These are phyloP conservation scores for Caloboletus firmus DNA, from an alignment of 1,284 basidiomycete species.

Conservation along the genomic window DNA sequence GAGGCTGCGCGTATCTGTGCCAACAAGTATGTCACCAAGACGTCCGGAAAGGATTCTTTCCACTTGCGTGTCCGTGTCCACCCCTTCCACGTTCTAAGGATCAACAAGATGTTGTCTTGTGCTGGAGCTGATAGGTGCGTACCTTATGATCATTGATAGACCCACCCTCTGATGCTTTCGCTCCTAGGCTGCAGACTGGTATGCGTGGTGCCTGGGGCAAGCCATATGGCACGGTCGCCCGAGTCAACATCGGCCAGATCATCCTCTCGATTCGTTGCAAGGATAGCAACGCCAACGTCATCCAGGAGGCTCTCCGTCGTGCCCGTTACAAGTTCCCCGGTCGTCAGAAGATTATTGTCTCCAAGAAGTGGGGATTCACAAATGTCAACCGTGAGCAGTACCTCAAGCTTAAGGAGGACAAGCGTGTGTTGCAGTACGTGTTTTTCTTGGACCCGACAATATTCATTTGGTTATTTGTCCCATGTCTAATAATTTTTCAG, in stretches of 20 bases:
- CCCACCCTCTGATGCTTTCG: neutral
- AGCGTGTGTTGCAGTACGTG: constrained; percentile 82
- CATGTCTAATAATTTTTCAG: constrained; percentile 38
- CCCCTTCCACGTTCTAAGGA: constrained; percentile 98
- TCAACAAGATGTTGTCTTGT: constrained; percentile 99
- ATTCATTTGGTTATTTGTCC: neutral
- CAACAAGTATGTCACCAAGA: constrained; percentile 99
- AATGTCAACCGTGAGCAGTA: constrained; percentile 93
- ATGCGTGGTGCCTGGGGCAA: constrained; percentile 99
- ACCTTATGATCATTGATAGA: neutral
- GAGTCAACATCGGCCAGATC: constrained; percentile 97
- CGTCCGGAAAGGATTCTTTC: constrained; percentile 98
- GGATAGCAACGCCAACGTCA: constrained; percentile 84
- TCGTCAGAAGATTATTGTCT: constrained; percentile 98
- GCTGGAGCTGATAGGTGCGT: constrained; percentile 93
- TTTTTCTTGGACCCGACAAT: neutral
- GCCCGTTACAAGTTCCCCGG: constrained; percentile 99
- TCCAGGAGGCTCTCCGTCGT: constrained; percentile 95
- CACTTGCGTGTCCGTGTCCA: constrained; percentile 97
- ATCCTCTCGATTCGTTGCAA: constrained; percentile 95
- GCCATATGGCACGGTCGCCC: constrained; percentile 94
- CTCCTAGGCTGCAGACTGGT: constrained; percentile 86
- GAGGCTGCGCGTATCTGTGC: constrained; percentile 99
- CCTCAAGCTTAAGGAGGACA: constrained; percentile 83
- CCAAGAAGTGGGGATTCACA: constrained; percentile 98